Evolutionary conservation across 208 protist genomes (phyloP).

Genomic region (Acanthamoeba castellanii): DNA sequence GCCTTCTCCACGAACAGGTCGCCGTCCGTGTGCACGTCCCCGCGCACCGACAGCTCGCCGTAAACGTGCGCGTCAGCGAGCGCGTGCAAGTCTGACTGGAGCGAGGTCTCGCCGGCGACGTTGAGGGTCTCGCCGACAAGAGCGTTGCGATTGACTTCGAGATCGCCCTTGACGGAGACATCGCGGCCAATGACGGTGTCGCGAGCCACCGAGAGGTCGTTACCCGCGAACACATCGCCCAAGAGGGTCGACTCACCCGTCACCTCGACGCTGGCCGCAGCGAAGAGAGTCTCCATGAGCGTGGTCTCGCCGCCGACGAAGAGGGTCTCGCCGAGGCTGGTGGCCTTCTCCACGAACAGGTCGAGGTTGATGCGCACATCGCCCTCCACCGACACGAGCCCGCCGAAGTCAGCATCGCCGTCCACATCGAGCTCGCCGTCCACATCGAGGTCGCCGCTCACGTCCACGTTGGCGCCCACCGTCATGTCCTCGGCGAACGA

Average conservation of each 20-base stretch:
- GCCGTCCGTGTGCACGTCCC: not conserved
- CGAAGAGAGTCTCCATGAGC: not conserved
- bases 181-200: not conserved
- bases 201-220: not conserved
- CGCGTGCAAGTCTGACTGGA: not conserved
- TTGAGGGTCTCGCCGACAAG: not conserved
- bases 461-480: not conserved
- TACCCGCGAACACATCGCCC: not conserved
- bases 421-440: not conserved
- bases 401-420: not conserved
- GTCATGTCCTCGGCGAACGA: constrained; percentile 43
- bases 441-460: not conserved
- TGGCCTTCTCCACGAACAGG: not conserved
- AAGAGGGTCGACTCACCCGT: not conserved
- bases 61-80: not conserved
- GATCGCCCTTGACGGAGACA: not conserved
- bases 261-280: not conserved
- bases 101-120: not conserved
- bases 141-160: not conserved
- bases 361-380: not conserved
- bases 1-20: not conserved
- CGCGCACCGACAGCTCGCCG: not conserved
- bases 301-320: not conserved
- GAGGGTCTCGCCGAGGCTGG: constrained; percentile 20
- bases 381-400: not conserved